Base-by-base conservation (phyloP, 139 green algal species). In the Yamagishiella unicocca region DNA sequence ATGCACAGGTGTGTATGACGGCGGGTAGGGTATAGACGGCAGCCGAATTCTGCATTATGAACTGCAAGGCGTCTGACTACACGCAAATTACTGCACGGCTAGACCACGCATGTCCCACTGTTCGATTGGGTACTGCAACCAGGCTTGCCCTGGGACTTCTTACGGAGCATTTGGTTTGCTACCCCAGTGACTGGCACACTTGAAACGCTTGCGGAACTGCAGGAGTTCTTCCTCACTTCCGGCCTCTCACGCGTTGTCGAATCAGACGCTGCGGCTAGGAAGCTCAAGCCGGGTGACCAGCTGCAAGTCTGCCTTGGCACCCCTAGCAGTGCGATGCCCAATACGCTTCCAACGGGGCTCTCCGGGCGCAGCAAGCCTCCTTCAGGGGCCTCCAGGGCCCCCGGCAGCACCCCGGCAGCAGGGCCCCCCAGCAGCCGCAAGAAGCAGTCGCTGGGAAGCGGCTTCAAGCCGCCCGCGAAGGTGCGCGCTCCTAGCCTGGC, bases 1-100 rank as follows among this genome's bases (percentile, higher is more conserved):
- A 78, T 37, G 31, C 29, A 1, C 80, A 86, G 64, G 80, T 86
- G 25, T 10, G 54, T n/a, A n/a, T n/a, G n/a, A n/a, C n/a, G n/a
- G n/a, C n/a, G n/a, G n/a, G n/a, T n/a, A n/a, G n/a, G n/a, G n/a
- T n/a, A n/a, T n/a, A n/a, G n/a, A n/a, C n/a, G n/a, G n/a, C n/a
- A n/a, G n/a, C n/a, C n/a, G n/a, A n/a, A n/a, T n/a, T n/a, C n/a
- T n/a, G n/a, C n/a, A n/a, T n/a, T n/a, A n/a, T n/a, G n/a, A n/a
- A n/a, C n/a, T n/a, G n/a, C n/a, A n/a, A n/a, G n/a, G n/a, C n/a
- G n/a, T n/a, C n/a, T n/a, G n/a, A n/a, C n/a, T n/a, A n/a, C n/a
- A n/a, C n/a, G n/a, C n/a, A n/a, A n/a, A n/a, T n/a, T n/a, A n/a
- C n/a, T n/a, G n/a, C n/a, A n/a, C n/a, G n/a, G n/a, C n/a, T n/a